Evolutionary conservation across 371 early-diverging fungal species (phyloP).

Genomic region (Rhizopus microsporus): DNA sequence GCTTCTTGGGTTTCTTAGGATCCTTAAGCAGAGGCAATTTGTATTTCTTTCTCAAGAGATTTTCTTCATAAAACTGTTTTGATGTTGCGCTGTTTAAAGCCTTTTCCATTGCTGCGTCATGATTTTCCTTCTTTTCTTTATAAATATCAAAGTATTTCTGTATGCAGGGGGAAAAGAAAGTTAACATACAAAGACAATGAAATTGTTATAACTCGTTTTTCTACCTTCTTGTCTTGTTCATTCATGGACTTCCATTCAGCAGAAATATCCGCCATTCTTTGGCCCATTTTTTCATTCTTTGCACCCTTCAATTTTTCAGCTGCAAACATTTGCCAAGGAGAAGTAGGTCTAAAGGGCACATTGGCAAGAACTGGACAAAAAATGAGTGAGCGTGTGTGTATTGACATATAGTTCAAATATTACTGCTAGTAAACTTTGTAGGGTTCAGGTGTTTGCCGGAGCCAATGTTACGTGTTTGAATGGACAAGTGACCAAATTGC

Average conservation of each 20-base stretch:
- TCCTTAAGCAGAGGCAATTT: conserved; percentile 54
- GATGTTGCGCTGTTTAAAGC: conserved; percentile 51
- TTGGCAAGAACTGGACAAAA: conserved; percentile 29
- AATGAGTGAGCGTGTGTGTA: background rate
- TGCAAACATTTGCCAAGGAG: conserved; percentile 52
- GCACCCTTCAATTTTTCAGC: conserved; percentile 42
- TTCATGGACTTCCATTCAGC: conserved; percentile 29
- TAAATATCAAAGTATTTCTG: conserved; percentile 40
- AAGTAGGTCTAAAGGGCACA: conserved; percentile 52
- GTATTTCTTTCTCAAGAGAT: conserved; percentile 48
- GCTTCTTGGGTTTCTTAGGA: conserved; percentile 65
- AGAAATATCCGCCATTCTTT: conserved; percentile 23
- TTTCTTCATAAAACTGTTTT: conserved; percentile 52
- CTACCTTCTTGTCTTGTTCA: conserved; percentile 42
- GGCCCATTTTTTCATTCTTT: conserved; percentile 33
- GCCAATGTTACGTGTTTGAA: conserved; percentile 23
- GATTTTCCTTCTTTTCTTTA: conserved; percentile 25
- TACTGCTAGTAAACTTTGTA: conserved; percentile 43
- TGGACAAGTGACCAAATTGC: conserved; percentile 8
- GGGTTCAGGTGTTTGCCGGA: conserved; percentile 27
- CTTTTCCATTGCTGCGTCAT: conserved; percentile 29
- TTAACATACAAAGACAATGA: background rate
- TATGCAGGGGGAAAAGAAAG: background rate
- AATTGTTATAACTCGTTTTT: background rate
- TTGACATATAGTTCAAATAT: conserved; percentile 1